Evolutionary conservation across 768 basidiomycete species (phyloP).

Genomic region (Xerocomellus intermedius): DNA sequence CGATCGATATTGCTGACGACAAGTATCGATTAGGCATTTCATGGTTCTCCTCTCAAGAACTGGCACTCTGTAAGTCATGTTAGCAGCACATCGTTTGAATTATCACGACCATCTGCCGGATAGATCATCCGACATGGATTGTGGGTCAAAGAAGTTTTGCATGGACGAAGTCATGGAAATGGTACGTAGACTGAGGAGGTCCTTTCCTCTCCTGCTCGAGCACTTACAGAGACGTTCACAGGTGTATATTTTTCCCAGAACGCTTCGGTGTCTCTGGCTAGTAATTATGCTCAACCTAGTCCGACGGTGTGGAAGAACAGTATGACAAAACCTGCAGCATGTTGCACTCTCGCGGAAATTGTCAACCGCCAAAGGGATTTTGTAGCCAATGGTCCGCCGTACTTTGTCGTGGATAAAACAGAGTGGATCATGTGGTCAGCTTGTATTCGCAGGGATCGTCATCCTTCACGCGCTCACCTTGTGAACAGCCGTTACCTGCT

Average conservation of each 20-base stretch:
- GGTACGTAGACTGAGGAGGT: constrained; percentile 38
- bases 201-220: neutral
- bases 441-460: neutral
- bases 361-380: constrained; percentile 60
- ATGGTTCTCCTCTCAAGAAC: constrained; percentile 61
- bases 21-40: constrained; percentile 52
- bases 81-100: neutral
- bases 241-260: constrained; percentile 72
- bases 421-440: constrained; percentile 70
- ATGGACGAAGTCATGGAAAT: constrained; percentile 65
- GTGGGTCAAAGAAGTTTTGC: constrained; percentile 52
- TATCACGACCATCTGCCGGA: neutral
- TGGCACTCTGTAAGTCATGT: constrained; percentile 61
- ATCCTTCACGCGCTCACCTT: neutral
- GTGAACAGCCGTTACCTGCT: constrained; percentile 57
- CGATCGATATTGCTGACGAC: neutral
- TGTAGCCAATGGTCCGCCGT: constrained; percentile 48
- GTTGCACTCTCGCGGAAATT: constrained; percentile 62
- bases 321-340: constrained; percentile 42
- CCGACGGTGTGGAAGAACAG: constrained; percentile 50
- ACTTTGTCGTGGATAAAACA: constrained; percentile 61
- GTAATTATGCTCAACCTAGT: constrained; percentile 31
- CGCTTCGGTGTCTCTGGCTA: constrained; percentile 46
- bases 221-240: constrained; percentile 20
- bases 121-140: constrained; percentile 73